A percentile compares a stretch with the other conserved stretches of the same genome.
Conservation (phyloP, 2,329 filamentous ascomycete species). For the Neocatenulostroma microsporum region DNA sequence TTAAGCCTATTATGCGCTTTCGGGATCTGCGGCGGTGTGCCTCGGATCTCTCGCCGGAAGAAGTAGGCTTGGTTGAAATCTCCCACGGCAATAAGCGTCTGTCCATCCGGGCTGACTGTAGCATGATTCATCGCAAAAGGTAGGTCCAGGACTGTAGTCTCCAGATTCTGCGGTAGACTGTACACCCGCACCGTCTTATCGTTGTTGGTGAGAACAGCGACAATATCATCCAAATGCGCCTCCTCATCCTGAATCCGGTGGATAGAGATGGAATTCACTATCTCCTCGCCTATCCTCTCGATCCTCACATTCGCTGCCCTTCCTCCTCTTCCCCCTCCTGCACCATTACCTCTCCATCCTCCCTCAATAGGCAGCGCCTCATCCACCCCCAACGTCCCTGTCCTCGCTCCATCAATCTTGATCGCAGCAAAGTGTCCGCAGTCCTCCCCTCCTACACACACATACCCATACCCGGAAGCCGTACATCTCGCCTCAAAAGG, state of each 20-base stretch:
- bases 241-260: slow-evolving; percentile 51
- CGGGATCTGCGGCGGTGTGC: slow-evolving; percentile 28
- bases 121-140: slow-evolving; percentile 88
- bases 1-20: slow-evolving; percentile 32
- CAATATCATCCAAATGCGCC: slow-evolving; percentile 41
- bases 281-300: slow-evolving; percentile 54
- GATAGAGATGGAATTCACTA: slow-evolving; percentile 60
- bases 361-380: slow-evolving; percentile 48
- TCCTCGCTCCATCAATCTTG: slow-evolving; percentile 44
- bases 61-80: slow-evolving; percentile 84
- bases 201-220: slow-evolving; percentile 81
- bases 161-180: slow-evolving; percentile 59
- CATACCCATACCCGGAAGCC: slow-evolving; percentile 76
- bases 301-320: slow-evolving; percentile 48
- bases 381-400: slow-evolving; percentile 47
- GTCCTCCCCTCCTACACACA: slow-evolving; percentile 79
- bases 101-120: slow-evolving; percentile 83
- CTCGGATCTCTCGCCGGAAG: slow-evolving; percentile 49
- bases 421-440: slow-evolving; percentile 81
- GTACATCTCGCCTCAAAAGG: slow-evolving; percentile 69
- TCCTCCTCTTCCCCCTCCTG: slow-evolving; percentile 18
- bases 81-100: slow-evolving; percentile 70
- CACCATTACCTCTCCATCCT: slow-evolving; percentile 3
- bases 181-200: slow-evolving; percentile 84
- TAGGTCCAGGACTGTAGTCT: slow-evolving; percentile 63